Percentiles rank a stretch among this genome's conserved stretches.
Evolutionary conservation across 257 asterid genomes (phyloP).

Genomic region (Perilla frutescens): DNA sequence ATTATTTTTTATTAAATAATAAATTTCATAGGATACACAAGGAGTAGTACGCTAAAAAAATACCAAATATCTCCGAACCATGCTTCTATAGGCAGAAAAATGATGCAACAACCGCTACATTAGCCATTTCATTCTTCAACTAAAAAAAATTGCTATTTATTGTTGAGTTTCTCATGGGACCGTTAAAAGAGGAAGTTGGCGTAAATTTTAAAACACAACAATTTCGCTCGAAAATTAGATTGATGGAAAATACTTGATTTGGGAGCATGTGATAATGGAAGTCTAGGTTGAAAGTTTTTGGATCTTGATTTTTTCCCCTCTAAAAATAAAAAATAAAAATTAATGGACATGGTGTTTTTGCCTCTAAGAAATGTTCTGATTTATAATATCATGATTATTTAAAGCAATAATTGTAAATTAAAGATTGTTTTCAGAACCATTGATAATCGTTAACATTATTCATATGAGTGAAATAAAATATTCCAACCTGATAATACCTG

Average conservation of each 20-base stretch:
- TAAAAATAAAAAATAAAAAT: too few relatives aligned
- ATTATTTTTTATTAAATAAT: too few relatives aligned
- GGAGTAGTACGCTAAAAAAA: too few relatives aligned
- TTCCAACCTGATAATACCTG: slow-evolving; percentile 31
- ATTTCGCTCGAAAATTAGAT: too few relatives aligned
- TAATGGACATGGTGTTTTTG: too few relatives aligned
- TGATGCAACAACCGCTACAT: too few relatives aligned
- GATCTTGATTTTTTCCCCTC: neutral
- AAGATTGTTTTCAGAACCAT: neutral
- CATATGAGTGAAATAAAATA: neutral
- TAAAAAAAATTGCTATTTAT: too few relatives aligned
- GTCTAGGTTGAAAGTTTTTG: neutral
- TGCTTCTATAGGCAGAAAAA: too few relatives aligned
- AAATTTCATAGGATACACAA: too few relatives aligned
- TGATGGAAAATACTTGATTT: neutral
- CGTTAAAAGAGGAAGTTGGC: neutral
- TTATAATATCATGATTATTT: neutral
- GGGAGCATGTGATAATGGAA: neutral
- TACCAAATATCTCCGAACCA: too few relatives aligned
- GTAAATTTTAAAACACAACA: neutral
- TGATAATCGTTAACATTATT: neutral
- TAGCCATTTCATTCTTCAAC: too few relatives aligned
- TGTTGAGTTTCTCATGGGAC: too few relatives aligned
- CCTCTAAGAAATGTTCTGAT: neutral
- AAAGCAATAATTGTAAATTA: neutral